These are phyloP conservation scores for Cryptococcus sp. DNA, from an alignment of 1,284 basidiomycete species.

Conservation along the genomic window DNA sequence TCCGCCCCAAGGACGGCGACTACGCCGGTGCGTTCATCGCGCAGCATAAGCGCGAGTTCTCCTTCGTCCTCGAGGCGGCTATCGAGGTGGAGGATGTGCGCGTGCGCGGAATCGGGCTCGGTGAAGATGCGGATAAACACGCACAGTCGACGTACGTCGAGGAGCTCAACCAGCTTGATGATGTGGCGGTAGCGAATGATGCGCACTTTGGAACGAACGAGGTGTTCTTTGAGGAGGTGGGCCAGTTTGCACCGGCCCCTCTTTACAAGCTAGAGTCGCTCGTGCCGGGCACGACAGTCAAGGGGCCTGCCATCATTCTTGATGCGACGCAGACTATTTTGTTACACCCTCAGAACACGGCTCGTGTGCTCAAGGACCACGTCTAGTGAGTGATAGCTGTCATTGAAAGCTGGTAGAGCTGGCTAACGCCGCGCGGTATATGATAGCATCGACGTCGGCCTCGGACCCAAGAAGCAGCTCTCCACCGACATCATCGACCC, in stretches of 20 bases:
- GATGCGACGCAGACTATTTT: conserved; percentile 46
- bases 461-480: conserved; percentile 13
- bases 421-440: conserved; percentile 10
- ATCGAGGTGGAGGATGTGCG: conserved; percentile 40
- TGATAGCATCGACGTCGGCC: conserved; percentile 19
- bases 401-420: conserved; percentile 38
- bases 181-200: conserved; percentile 65
- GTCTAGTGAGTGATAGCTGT: conserved; percentile 55
- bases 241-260: conserved; percentile 52
- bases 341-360: conserved; percentile 23
- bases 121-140: conserved; percentile 59
- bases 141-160: conserved; percentile 53
- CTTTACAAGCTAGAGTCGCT: conserved; percentile 58
- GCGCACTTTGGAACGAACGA: conserved; percentile 30
- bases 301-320: conserved; percentile 41
- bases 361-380: conserved; percentile 11
- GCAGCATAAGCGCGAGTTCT: conserved; percentile 43
- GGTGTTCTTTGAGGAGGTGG: conserved; percentile 38
- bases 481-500: conserved; percentile 45
- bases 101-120: conserved; percentile 27
- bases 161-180: conserved; percentile 45
- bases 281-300: conserved; percentile 31
- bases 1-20: conserved; percentile 28
- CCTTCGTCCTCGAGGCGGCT: conserved; percentile 34
- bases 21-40: conserved; percentile 31